Evolutionary conservation across 345 rosid species (phyloP).

Genomic region (Abelmoschus esculentus): DNA sequence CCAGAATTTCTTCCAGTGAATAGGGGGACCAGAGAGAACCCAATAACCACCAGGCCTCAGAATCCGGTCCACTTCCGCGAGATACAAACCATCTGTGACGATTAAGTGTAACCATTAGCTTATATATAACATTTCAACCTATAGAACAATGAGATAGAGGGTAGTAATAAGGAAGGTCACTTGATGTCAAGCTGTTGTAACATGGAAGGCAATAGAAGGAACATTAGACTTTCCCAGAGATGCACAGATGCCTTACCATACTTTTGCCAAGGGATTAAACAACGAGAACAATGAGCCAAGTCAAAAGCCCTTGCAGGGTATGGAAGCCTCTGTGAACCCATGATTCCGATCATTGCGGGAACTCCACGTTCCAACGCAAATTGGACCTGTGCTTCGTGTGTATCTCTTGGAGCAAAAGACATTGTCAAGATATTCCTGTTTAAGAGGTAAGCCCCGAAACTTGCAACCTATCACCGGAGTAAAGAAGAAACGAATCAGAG

Average conservation of each 20-base stretch:
- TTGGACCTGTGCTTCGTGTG: slow-evolving; percentile 95
- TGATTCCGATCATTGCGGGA: slow-evolving; percentile 84
- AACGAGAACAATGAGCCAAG: slow-evolving; percentile 96
- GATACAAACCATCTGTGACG: slow-evolving; percentile 68
- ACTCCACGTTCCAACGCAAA: slow-evolving; percentile 97
- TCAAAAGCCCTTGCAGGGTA: slow-evolving; percentile 95
- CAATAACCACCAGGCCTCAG: slow-evolving; percentile 97
- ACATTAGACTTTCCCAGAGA: background rate
- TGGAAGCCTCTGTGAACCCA: slow-evolving; percentile 83
- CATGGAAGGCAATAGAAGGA: background rate
- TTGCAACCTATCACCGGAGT: slow-evolving; percentile 54
- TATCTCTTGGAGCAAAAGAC: slow-evolving; percentile 97
- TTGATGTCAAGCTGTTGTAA: background rate
- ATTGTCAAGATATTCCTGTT: slow-evolving; percentile 68
- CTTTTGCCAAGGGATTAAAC: slow-evolving; percentile 79
- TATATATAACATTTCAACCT: slow-evolving; percentile 1
- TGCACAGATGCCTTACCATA: slow-evolving; percentile 34
- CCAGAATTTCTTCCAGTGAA: slow-evolving; percentile 85
- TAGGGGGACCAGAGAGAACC: slow-evolving; percentile 95
- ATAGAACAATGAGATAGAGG: background rate
- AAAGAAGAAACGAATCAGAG: slow-evolving; percentile 8
- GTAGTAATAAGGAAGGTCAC: background rate
- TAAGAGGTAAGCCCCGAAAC: slow-evolving; percentile 90
- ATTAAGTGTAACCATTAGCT: slow-evolving; percentile 2
- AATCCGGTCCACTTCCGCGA: slow-evolving; percentile 81